Evolutionary conservation across 106 monocot genomes (phyloP).

Genomic region (Dendrobium catenatum): DNA sequence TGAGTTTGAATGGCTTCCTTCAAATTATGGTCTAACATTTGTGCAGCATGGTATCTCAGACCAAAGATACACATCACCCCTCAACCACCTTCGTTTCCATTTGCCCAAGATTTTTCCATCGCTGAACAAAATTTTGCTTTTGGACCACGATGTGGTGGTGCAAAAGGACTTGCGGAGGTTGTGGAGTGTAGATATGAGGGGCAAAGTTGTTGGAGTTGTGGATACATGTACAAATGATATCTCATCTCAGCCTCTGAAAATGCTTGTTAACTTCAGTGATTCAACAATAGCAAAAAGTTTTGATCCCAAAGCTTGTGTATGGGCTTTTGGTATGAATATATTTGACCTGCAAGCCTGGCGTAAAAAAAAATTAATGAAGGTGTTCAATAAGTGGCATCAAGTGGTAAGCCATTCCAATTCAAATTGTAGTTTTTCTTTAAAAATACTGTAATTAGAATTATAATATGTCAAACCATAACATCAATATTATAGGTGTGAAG

Average conservation of each 20-base stretch:
- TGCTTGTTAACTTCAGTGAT: constrained; percentile 51
- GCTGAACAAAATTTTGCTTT: constrained; percentile 60
- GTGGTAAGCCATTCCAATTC: constrained; percentile 32
- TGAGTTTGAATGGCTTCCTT: constrained; percentile 51
- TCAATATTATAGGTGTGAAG: no score
- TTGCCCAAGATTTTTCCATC: constrained; percentile 78
- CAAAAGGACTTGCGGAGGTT: constrained; percentile 54
- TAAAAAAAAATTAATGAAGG: constrained; percentile 29
- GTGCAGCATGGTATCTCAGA: constrained; percentile 33
- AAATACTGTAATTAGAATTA: background rate
- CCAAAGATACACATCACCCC: constrained; percentile 55
- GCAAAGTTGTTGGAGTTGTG: constrained; percentile 72
- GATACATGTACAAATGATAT: constrained; percentile 33
- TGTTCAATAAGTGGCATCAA: constrained; percentile 57
- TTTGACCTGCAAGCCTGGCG: constrained; percentile 80
- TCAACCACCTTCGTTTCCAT: constrained; percentile 88
- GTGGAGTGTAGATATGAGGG: constrained; percentile 63
- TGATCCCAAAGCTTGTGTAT: constrained; percentile 44
- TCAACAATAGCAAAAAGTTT: constrained; percentile 36
- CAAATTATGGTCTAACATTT: constrained; percentile 38
- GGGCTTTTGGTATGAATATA: constrained; percentile 91
- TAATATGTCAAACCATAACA: background rate
- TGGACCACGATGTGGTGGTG: constrained; percentile 93
- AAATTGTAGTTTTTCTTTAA: background rate
- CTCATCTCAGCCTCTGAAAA: constrained; percentile 30